Evolutionary conservation across 176 grass and related monocot genomes (phyloP).

Genomic region (Triticum turgidum): DNA sequence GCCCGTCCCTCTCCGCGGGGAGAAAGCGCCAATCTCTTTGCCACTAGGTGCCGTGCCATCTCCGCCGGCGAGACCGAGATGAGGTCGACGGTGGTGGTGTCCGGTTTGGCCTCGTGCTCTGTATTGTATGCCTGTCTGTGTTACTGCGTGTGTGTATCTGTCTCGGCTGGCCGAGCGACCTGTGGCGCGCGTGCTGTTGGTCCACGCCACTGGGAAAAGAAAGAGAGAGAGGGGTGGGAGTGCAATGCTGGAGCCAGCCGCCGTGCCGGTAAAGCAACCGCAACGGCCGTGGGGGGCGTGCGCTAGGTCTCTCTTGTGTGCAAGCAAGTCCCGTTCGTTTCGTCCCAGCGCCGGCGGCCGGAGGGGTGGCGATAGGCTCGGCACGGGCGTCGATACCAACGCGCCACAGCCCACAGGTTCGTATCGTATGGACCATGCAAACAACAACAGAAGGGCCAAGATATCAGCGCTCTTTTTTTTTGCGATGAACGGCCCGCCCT

Average conservation of each 20-base stretch:
- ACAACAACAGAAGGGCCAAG: not conserved
- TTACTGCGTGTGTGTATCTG: too few relatives aligned
- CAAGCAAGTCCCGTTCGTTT: constrained; percentile 10
- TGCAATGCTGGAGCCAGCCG: not conserved
- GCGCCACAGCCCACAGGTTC: too few relatives aligned
- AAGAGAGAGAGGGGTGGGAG: too few relatives aligned
- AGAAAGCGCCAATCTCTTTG: not conserved
- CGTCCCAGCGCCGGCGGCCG: not conserved
- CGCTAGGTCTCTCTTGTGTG: not conserved
- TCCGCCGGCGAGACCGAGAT: not conserved
- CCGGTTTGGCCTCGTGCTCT: not conserved
- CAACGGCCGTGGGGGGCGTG: not conserved
- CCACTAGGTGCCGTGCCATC: not conserved
- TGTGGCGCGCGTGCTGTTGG: not conserved
- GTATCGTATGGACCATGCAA: not conserved
- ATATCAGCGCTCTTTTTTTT: not conserved
- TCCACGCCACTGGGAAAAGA: not conserved
- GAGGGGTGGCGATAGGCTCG: not conserved
- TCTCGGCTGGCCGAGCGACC: not conserved
- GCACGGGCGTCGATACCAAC: not conserved
- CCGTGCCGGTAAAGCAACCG: not conserved
- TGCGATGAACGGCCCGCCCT: not conserved
- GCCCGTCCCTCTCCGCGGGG: not conserved
- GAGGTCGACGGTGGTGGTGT: not conserved
- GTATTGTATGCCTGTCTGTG: not conserved